Evolutionary conservation across 345 rosid species (phyloP).

Genomic region (Syzygium grande): DNA sequence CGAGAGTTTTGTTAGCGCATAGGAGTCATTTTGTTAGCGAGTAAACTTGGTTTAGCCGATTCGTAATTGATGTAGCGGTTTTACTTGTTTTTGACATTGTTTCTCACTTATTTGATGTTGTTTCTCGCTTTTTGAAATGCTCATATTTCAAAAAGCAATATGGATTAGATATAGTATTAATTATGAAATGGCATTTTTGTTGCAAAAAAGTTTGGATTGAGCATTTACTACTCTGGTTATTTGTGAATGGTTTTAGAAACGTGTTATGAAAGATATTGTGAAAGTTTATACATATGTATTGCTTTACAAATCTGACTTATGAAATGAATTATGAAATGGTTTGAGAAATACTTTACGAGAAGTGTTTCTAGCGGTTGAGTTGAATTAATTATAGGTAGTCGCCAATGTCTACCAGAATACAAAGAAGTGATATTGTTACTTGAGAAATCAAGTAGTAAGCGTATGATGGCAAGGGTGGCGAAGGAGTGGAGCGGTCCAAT

Average conservation of each 20-base stretch:
- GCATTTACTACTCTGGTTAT: neutral
- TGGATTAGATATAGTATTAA: neutral
- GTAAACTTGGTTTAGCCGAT: neutral
- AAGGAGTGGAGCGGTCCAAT: neutral
- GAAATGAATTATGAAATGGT: too few relatives aligned
- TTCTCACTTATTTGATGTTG: neutral
- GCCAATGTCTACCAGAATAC: too few relatives aligned
- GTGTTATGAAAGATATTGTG: too few relatives aligned
- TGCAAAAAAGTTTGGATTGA: neutral
- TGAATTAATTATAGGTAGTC: neutral
- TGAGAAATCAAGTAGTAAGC: neutral
- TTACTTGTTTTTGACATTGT: neutral
- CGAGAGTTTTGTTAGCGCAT: too few relatives aligned
- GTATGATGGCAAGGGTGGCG: neutral
- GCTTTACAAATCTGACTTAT: too few relatives aligned
- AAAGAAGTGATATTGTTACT: too few relatives aligned
- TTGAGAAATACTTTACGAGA: too few relatives aligned
- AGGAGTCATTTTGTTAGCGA: fast-evolving
- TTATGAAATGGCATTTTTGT: neutral
- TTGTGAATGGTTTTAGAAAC: too few relatives aligned
- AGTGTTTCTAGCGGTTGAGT: neutral
- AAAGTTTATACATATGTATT: too few relatives aligned
- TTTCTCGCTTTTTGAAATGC: neutral
- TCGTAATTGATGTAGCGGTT: too few relatives aligned
- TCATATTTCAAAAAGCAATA: neutral